Conservation (phyloP, 2,329 filamentous ascomycete species). For the Boeremia lycopersici region DNA sequence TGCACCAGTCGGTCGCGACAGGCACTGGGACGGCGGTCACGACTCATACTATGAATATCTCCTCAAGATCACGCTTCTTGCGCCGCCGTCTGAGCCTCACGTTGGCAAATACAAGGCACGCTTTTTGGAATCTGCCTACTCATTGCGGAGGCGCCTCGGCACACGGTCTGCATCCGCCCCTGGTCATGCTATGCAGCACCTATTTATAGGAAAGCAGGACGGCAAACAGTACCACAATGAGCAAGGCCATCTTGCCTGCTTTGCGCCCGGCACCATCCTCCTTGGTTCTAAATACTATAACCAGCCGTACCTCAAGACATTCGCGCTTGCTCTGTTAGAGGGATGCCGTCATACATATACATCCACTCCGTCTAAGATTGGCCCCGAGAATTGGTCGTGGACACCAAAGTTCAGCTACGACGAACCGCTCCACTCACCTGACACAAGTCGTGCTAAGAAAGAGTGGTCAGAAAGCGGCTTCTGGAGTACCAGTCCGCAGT, state of each 20-base stretch:
- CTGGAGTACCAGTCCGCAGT: constrained; percentile 42
- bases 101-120: constrained; percentile 39
- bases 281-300: constrained; percentile 46
- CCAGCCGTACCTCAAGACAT: constrained; percentile 39
- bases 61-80: constrained; percentile 48
- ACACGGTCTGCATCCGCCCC: constrained; percentile 45
- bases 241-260: constrained; percentile 49
- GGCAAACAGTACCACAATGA: constrained; percentile 46
- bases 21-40: constrained; percentile 53
- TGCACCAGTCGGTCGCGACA: constrained; percentile 45
- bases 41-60: constrained; percentile 54
- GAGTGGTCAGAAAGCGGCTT: constrained; percentile 42
- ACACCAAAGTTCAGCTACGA: constrained; percentile 45
- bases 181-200: constrained; percentile 44
- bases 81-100: constrained; percentile 46
- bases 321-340: constrained; percentile 50
- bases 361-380: constrained; percentile 47
- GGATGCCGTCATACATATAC: constrained; percentile 48
- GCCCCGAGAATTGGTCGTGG: constrained; percentile 49
- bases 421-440: constrained; percentile 36
- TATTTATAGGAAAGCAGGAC: constrained; percentile 48
- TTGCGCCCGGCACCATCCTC: constrained; percentile 48
- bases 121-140: constrained; percentile 44
- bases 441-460: constrained; percentile 30
- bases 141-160: constrained; percentile 44